phyloP scores from a whole-genome alignment of 1,139 yeast species.

The Yamadazyma diospyri region DNA sequence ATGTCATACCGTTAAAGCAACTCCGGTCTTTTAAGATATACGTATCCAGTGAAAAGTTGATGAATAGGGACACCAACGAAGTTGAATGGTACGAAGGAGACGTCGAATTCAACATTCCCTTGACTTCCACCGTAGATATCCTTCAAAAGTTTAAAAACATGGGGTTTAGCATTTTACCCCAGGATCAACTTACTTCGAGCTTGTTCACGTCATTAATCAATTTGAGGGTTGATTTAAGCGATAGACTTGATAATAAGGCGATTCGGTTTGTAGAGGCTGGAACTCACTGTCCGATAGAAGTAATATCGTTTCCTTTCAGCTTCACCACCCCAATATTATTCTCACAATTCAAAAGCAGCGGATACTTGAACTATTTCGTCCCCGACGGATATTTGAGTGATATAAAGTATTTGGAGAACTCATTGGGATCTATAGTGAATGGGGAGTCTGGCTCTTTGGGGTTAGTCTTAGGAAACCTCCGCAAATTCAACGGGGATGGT shows the following conservation, averaged over 20 bases:
- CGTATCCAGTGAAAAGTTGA: slow-evolving; percentile 16
- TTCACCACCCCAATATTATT: slow-evolving; percentile 48
- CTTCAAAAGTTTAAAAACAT: slow-evolving; percentile 17
- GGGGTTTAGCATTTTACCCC: slow-evolving; percentile 31
- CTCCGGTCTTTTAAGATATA: slow-evolving; percentile 16
- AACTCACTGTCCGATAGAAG: slow-evolving; percentile 9
- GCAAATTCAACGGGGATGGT: slow-evolving; percentile 59
- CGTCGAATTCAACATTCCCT: slow-evolving; percentile 9
- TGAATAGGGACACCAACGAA: slow-evolving; percentile 13
- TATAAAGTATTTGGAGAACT: slow-evolving; percentile 56
- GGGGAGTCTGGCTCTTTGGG: slow-evolving; percentile 31
- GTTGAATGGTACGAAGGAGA: slow-evolving; percentile 20
- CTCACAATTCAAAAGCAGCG: slow-evolving; percentile 43
- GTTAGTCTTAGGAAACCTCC: slow-evolving; percentile 48
- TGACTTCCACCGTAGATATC: slow-evolving; percentile 10
- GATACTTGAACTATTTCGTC: slow-evolving; percentile 36
- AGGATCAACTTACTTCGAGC: slow-evolving; percentile 13
- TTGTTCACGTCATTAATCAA: slow-evolving; percentile 2
- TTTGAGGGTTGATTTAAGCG: slow-evolving; percentile 4
- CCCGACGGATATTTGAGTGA: slow-evolving; percentile 44
- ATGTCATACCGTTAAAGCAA: slow-evolving; percentile 13
- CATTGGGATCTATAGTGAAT: slow-evolving; percentile 55
- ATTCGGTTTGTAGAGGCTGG: slow-evolving; percentile 8
- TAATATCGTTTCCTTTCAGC: slow-evolving; percentile 50
- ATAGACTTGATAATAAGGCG: slow-evolving; percentile 8